These are phyloP conservation scores for Hirschfeldia incana DNA, from an alignment of 345 rosid species.

Conservation along the genomic window DNA sequence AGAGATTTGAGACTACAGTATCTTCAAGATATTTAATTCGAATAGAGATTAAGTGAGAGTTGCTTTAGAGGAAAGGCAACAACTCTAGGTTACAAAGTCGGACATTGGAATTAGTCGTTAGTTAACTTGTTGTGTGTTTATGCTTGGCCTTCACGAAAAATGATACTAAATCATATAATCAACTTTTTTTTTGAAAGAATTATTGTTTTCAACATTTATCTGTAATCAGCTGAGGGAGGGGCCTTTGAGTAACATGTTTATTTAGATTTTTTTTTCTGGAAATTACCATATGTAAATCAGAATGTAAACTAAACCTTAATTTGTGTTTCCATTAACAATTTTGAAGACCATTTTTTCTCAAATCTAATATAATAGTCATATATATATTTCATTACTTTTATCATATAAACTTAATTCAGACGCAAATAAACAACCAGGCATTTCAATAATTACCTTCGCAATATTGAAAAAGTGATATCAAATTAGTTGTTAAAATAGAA, in stretches of 20 bases:
- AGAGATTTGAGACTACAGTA: neutral
- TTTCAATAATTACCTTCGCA: neutral
- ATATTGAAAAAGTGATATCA: neutral
- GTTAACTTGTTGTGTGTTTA: neutral
- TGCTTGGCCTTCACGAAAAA: neutral
- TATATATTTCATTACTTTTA: neutral
- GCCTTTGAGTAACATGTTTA: too few species aligned
- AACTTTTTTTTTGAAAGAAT: too few species aligned
- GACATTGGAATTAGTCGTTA: neutral
- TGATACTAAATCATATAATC: neutral
- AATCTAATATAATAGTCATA: neutral
- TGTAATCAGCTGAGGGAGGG: neutral
- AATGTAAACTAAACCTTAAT: neutral
- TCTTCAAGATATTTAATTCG: neutral
- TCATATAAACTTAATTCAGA: neutral
- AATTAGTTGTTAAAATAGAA: too few species aligned
- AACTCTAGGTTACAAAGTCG: neutral
- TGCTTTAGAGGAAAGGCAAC: neutral
- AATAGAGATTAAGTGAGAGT: neutral
- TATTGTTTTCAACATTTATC: neutral
- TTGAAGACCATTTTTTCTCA: neutral
- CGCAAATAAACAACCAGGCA: neutral
- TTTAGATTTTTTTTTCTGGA: neutral
- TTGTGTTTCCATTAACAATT: neutral
- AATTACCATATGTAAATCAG: neutral